Conservation (phyloP, 1,284 basidiomycete species). For the Retiboletus flavoniger region DNA sequence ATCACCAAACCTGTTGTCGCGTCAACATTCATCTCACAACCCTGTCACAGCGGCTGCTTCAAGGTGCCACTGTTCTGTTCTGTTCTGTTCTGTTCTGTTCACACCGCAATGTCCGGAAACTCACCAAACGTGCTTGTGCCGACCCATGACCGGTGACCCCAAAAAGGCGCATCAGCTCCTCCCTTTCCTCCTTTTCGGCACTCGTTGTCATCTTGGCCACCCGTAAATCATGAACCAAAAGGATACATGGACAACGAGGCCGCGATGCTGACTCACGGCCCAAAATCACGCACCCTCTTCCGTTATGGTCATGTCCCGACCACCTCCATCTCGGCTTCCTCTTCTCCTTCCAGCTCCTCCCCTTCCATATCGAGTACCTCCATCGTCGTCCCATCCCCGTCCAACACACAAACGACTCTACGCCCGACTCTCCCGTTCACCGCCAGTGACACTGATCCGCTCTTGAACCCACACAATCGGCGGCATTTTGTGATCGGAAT, state of each 20-base stretch:
- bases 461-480: slow-evolving; percentile 48
- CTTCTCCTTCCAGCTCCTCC: slow-evolving; percentile 46
- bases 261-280: slow-evolving; percentile 24
- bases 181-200: slow-evolving; percentile 11
- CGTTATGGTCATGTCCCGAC: slow-evolving; percentile 33
- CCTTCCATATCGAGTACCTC: slow-evolving; percentile 79
- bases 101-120: slow-evolving; percentile 33
- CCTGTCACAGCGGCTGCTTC: slow-evolving; percentile 21
- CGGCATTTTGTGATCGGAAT: slow-evolving; percentile 59
- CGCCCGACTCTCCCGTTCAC: slow-evolving; percentile 73
- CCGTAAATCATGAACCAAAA: slow-evolving; percentile 25
- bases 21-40: slow-evolving; percentile 11
- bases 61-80: slow-evolving; percentile 4
- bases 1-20: slow-evolving; percentile 18
- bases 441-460: slow-evolving; percentile 56
- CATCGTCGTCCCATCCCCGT: slow-evolving; percentile 55
- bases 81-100: slow-evolving; percentile 20
- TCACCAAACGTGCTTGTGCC: slow-evolving; percentile 12
- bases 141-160: slow-evolving; percentile 3
- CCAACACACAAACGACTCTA: slow-evolving; percentile 71
- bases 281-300: slow-evolving; percentile 20
- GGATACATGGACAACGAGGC: slow-evolving; percentile 27
- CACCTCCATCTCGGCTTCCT: slow-evolving; percentile 33
- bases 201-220: slow-evolving; percentile 15
- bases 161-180: slow-evolving; percentile 22